Percentiles rank a stretch among this genome's conserved stretches.
These are phyloP conservation scores for Dactylellina haptotyla DNA, from an alignment of 2,329 filamentous ascomycete species.

Conservation along the genomic window DNA sequence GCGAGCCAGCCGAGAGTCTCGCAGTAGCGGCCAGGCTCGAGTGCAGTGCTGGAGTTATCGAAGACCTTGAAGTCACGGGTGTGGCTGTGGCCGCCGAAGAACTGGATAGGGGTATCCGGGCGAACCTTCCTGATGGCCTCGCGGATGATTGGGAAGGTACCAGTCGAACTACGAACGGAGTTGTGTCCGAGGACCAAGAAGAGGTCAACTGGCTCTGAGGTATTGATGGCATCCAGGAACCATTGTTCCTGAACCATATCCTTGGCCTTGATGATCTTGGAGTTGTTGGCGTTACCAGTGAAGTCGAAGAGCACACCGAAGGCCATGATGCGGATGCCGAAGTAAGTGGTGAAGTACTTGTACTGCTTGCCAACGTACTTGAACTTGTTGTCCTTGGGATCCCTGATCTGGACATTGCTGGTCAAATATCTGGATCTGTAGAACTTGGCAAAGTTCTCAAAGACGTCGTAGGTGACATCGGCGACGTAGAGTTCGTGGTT, in stretches of 20 bases:
- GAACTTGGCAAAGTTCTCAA: conserved; percentile 69
- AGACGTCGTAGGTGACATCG: conserved; percentile 71
- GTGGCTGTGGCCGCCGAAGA: conserved; percentile 73
- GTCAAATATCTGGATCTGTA: conserved; percentile 74
- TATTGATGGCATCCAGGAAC: conserved; percentile 71
- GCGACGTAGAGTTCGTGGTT: conserved; percentile 75
- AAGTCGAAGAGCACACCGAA: conserved; percentile 98
- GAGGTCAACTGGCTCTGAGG: conserved; percentile 69
- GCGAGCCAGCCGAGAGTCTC: conserved; percentile 75
- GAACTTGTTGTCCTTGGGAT: conserved; percentile 74
- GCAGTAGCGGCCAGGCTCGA: conserved; percentile 74
- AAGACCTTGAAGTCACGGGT: conserved; percentile 73
- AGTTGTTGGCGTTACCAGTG: conserved; percentile 88
- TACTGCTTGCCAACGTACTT: conserved; percentile 82
- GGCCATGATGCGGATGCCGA: conserved; percentile 81
- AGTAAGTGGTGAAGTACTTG: conserved; percentile 91
- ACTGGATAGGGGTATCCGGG: conserved; percentile 71
- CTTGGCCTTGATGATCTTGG: conserved; percentile 63
- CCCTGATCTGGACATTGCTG: conserved; percentile 89
- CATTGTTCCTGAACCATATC: conserved; percentile 83
- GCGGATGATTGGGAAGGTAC: conserved; percentile 66
- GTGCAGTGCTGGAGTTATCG: conserved; percentile 70
- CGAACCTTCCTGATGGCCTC: conserved; percentile 69
- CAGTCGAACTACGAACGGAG: conserved; percentile 65
- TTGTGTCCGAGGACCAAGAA: conserved; percentile 74